These are phyloP conservation scores for Geosmithia putterillii DNA, from an alignment of 2,329 filamentous ascomycete genomes.

Conservation along the genomic window DNA sequence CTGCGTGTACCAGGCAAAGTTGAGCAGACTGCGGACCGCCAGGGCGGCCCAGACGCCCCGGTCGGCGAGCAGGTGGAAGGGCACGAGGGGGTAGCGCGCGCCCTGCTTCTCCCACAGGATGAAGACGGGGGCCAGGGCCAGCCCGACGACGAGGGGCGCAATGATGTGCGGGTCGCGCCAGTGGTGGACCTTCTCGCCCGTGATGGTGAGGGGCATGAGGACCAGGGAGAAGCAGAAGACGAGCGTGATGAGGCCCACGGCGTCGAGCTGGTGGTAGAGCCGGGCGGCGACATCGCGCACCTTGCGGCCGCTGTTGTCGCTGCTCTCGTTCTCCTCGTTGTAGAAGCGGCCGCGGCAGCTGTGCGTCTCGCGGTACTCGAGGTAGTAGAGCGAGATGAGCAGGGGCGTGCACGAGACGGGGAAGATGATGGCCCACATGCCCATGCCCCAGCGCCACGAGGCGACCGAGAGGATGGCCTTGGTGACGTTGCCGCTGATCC, in stretches of 20 bases:
- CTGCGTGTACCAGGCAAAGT: constrained; percentile 43
- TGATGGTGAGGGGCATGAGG: constrained; percentile 40
- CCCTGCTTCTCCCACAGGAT: constrained; percentile 39
- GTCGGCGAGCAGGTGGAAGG: constrained; percentile 44
- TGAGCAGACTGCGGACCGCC: constrained; percentile 36
- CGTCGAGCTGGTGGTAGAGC: constrained; percentile 44
- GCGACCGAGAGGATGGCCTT: constrained; percentile 33
- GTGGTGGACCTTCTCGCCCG: constrained; percentile 30
- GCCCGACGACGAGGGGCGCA: constrained; percentile 35
- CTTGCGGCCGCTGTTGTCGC: not conserved
- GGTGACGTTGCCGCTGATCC: constrained; percentile 48
- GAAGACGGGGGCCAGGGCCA: constrained; percentile 34
- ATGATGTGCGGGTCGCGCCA: constrained; percentile 40
- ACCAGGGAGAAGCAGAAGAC: constrained; percentile 33
- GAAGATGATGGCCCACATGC: constrained; percentile 53
- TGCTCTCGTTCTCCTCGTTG: not conserved
- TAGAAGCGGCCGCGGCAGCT: constrained; percentile 1
- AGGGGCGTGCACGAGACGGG: constrained; percentile 43
- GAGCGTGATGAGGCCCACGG: constrained; percentile 32
- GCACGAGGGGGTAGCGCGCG: constrained; percentile 38
- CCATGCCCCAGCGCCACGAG: constrained; percentile 50
- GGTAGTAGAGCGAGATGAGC: constrained; percentile 25
- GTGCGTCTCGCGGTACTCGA: constrained; percentile 12
- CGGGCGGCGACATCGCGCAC: not conserved
- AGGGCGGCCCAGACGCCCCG: constrained; percentile 50